A percentile compares a stretch with the other conserved stretches of the same genome.
phyloP scores from a whole-genome alignment of 1,139 yeast species.

The Geotrichum macrosporum region DNA sequence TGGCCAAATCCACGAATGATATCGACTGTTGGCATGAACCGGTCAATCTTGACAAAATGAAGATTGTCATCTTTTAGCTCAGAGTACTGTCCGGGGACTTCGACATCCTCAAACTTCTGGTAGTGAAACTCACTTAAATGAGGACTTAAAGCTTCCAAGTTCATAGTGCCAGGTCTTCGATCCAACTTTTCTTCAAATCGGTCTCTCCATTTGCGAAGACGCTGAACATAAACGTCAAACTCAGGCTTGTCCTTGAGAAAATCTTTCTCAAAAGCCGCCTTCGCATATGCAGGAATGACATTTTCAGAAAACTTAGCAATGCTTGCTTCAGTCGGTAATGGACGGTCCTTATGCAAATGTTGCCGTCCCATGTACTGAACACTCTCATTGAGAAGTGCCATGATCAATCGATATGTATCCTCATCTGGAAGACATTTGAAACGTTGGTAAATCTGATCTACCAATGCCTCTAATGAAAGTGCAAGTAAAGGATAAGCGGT shows the following conservation, averaged over 20 bases:
- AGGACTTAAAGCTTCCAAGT: conserved; percentile 87
- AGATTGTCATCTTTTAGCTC: conserved; percentile 67
- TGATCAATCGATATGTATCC: conserved; percentile 89
- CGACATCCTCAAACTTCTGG: conserved; percentile 96
- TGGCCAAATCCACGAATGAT: conserved; percentile 86
- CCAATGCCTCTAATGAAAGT: conserved; percentile 85
- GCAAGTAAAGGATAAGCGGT: conserved; percentile 95
- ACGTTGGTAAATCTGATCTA: conserved; percentile 90
- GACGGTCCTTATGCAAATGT: conserved; percentile 80
- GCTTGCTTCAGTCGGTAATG: conserved; percentile 88
- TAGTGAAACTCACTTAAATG: conserved; percentile 96
- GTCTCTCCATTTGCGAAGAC: conserved; percentile 88
- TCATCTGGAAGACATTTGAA: conserved; percentile 95
- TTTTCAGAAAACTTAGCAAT: conserved; percentile 89
- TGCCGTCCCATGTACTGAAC: conserved; percentile 77
- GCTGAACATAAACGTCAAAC: conserved; percentile 76
- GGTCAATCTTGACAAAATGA: conserved; percentile 86
- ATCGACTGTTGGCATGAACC: conserved; percentile 86
- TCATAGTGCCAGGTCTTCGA: conserved; percentile 64
- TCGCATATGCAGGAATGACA: conserved; percentile 81
- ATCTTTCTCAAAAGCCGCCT: conserved; percentile 89
- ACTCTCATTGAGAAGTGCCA: conserved; percentile 90
- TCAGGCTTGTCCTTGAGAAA: conserved; percentile 85
- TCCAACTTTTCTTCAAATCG: conserved; percentile 88
- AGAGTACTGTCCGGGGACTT: conserved; percentile 94